A percentile compares a stretch with the other conserved stretches of the same genome.
Conservation (phyloP, 1,284 basidiomycete genomes). For the Irpex sp. region DNA sequence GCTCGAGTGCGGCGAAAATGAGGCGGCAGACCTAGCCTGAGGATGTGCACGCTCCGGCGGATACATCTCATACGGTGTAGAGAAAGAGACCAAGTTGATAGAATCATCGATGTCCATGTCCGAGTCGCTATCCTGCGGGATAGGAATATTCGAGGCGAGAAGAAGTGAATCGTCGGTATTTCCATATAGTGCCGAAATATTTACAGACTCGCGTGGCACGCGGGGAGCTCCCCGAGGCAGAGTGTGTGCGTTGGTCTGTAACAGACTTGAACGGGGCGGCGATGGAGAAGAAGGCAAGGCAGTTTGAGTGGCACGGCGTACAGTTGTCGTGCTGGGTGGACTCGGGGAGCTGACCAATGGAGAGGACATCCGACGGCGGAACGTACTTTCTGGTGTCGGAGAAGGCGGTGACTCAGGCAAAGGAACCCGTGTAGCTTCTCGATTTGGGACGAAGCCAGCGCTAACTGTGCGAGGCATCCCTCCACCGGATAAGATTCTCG, state of each 20-base stretch:
- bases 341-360: constrained; percentile 41
- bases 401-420: constrained; percentile 43
- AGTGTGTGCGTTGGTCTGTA: constrained; percentile 31
- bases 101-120: constrained; percentile 52
- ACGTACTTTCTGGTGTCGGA: constrained; percentile 36
- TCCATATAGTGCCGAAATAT: constrained; percentile 26
- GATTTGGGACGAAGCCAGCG: constrained; percentile 26
- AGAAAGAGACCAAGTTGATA: constrained; percentile 66
- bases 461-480: constrained; percentile 38
- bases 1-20: constrained; percentile 52
- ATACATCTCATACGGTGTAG: constrained; percentile 58
- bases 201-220: constrained; percentile 33
- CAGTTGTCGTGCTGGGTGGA: constrained; percentile 29
- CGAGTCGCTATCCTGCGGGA: constrained; percentile 70
- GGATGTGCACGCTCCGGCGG: constrained; percentile 24
- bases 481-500: constrained; percentile 36
- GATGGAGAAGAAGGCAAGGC: constrained; percentile 46
- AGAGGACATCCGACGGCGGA: constrained; percentile 49
- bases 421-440: constrained; percentile 30
- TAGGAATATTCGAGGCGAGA: constrained; percentile 63
- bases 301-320: constrained; percentile 45
- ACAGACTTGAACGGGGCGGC: constrained; percentile 17
- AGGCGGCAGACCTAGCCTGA: constrained; percentile 29
- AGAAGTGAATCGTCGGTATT: constrained; percentile 62
- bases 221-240: constrained; percentile 27